Conservation (phyloP, 192 early-diverging fungal species). For the Lunasporangiospora selenospora region DNA sequence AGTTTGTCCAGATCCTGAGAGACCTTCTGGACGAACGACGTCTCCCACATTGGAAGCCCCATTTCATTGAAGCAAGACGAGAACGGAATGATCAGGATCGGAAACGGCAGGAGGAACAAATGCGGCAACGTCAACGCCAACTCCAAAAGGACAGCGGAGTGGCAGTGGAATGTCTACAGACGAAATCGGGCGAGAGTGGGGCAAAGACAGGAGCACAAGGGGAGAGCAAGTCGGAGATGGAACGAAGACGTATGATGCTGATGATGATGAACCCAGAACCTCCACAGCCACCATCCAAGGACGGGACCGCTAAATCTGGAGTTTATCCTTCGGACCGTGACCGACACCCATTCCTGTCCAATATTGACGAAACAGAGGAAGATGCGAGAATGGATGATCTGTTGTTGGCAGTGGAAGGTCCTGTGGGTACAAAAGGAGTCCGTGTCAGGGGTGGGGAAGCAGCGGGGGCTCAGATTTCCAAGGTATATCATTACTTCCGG, state of each 20-base stretch:
- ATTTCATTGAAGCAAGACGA: slow-evolving; percentile 12
- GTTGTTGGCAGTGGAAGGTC: slow-evolving; percentile 2
- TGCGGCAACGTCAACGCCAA: not conserved
- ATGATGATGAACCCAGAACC: no score
- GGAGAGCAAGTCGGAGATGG: not conserved
- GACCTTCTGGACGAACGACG: slow-evolving; percentile 20
- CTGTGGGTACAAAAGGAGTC: not conserved
- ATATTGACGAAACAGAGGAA: slow-evolving; percentile 37
- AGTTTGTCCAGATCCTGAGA: slow-evolving; percentile 42
- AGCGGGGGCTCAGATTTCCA: slow-evolving; percentile 18
- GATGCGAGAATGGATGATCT: slow-evolving; percentile 43
- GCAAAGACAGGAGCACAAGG: slow-evolving; percentile 1
- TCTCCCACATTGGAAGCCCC: slow-evolving; percentile 21
- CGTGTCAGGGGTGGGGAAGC: slow-evolving; percentile 11
- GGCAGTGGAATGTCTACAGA: no score
- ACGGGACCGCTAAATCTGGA: no score
- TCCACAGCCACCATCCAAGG: no score
- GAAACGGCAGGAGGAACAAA: not conserved
- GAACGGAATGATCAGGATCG: not conserved
- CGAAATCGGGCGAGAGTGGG: no score
- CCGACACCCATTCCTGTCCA: slow-evolving; percentile 7
- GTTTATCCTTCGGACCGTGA: no score
- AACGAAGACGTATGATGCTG: not conserved
- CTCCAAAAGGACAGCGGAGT: no score
- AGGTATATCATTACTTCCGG: slow-evolving; percentile 39